These are phyloP conservation scores for Saccharomycopsis fermentans DNA, from an alignment of 805 yeast genomes.

Conservation along the genomic window DNA sequence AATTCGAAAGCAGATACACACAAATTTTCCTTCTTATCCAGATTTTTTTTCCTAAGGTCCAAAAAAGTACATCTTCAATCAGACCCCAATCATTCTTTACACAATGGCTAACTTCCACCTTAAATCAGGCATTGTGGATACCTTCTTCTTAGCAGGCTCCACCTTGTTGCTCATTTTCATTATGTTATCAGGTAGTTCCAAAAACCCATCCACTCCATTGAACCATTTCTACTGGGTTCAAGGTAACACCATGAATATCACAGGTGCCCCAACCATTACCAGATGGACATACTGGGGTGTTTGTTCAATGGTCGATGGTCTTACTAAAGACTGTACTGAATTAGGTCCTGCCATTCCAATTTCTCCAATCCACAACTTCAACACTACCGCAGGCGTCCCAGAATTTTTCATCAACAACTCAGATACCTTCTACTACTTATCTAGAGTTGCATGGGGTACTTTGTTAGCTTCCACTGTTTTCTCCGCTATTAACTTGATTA, in stretches of 20 bases:
- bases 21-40: too few relatives aligned
- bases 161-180: slow-evolving; percentile 44
- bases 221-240: slow-evolving; percentile 66
- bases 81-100: background rate
- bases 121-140: slow-evolving; percentile 10
- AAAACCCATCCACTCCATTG: slow-evolving; percentile 40
- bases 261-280: slow-evolving; percentile 32
- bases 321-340: slow-evolving; percentile 39
- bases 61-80: too few relatives aligned
- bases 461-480: slow-evolving; percentile 48
- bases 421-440: slow-evolving; percentile 50
- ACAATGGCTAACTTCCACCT: slow-evolving; percentile 10
- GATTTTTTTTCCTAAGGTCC: too few relatives aligned
- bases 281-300: slow-evolving; percentile 82
- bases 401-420: slow-evolving; percentile 36
- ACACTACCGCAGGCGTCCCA: slow-evolving; percentile 25
- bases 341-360: slow-evolving; percentile 72
- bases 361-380: slow-evolving; percentile 71
- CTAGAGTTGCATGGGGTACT: slow-evolving; percentile 62
- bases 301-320: slow-evolving; percentile 35
- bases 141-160: slow-evolving; percentile 15
- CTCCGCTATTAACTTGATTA: slow-evolving; percentile 49
- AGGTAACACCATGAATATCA: slow-evolving; percentile 56
- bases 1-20: too few relatives aligned
- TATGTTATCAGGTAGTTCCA: slow-evolving; percentile 53